Evolutionary conservation across 441 rosid genomes (phyloP), one percentile per base, ranked within the genome.

Genomic region (Flueggea neowawraea): DNA sequence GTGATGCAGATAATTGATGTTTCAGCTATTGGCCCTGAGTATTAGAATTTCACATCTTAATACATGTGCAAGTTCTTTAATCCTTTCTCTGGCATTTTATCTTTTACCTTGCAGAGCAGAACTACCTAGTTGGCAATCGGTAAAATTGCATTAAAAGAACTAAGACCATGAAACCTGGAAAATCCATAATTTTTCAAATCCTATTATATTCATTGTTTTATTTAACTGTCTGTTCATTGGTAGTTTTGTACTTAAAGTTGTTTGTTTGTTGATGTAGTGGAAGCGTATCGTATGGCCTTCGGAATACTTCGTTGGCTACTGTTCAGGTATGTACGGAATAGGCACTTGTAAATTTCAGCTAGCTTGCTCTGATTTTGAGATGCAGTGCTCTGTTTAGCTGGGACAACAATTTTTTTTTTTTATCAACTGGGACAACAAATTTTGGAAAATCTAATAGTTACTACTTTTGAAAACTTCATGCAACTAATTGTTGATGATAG

Each of bases 271-370:
- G 60, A 57, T 86, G 94, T 60, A 91, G 97, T 68, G 97, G 94
- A 60, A 87, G 78, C 69, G 71, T 80, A 63, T 95, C 99, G 10
- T 84, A 67, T 73, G 99, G 96, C 66, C 94, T 91, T 65, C 92
- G 97, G 61, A 91, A 87, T 78, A 84, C 95, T 76, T 80, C 88
- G 62, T 79, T 83, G 44, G 87, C 94, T 52, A 83, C 88, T 53
- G 71, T 91, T 60, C 66, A 60, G 86, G 97, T 91, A 75, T 70
- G 82, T 67, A 52, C 61, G 31, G 16, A 32, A 73, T 61, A 55
- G 12, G 14, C 31, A 36, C 12, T 22, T 44, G 49, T 12, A 50
- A 61, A 16, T 66, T 67, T 52, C 41, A 11, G 10, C 16, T 15
- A 15, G 15, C 33, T 54, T 62, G 16, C 49, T 45, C 14, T 50